Percentiles rank a stretch among this genome's conserved stretches.
Conservation (phyloP, 1,139 yeast species). For the Diutina neorugosa region DNA sequence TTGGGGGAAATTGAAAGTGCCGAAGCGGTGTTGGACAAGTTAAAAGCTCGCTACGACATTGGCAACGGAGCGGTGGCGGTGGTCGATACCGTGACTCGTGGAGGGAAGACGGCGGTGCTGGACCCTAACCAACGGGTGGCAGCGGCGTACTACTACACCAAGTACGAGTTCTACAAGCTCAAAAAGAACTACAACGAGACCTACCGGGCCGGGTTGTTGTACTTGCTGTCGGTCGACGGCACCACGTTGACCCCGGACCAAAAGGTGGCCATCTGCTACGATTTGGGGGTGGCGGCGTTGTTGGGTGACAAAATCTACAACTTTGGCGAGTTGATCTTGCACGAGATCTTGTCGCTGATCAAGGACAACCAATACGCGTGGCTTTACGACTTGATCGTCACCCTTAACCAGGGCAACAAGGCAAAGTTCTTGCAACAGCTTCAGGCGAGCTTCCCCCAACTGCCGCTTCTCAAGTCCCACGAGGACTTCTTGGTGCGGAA, state of each 20-base stretch:
- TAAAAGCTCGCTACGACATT: constrained; percentile 34
- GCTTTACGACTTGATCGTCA: constrained; percentile 59
- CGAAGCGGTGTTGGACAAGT: constrained; percentile 54
- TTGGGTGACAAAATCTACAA: constrained; percentile 89
- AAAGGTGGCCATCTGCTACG: constrained; percentile 48
- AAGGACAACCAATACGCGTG: constrained; percentile 43
- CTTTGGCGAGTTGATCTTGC: constrained; percentile 89
- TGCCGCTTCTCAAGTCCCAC: constrained; percentile 49
- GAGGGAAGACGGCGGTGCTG: neutral
- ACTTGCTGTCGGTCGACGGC: constrained; percentile 37
- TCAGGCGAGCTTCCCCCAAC: constrained; percentile 23
- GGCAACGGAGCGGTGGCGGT: neutral
- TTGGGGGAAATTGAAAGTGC: constrained; percentile 50
- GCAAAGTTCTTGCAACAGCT: constrained; percentile 42
- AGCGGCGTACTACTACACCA: constrained; percentile 75
- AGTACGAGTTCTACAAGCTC: constrained; percentile 63
- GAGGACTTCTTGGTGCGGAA: constrained; percentile 74
- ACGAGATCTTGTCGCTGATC: constrained; percentile 61
- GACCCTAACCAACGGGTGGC: constrained; percentile 3
- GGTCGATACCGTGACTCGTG: neutral
- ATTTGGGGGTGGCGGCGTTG: constrained; percentile 76
- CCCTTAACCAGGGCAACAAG: constrained; percentile 73
- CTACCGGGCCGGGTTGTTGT: constrained; percentile 50
- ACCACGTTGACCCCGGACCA: constrained; percentile 13
- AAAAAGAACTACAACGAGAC: constrained; percentile 70